Evolutionary conservation across 495 filamentous ascomycete species (phyloP).

Genomic region (Aeminium ludgeri): DNA sequence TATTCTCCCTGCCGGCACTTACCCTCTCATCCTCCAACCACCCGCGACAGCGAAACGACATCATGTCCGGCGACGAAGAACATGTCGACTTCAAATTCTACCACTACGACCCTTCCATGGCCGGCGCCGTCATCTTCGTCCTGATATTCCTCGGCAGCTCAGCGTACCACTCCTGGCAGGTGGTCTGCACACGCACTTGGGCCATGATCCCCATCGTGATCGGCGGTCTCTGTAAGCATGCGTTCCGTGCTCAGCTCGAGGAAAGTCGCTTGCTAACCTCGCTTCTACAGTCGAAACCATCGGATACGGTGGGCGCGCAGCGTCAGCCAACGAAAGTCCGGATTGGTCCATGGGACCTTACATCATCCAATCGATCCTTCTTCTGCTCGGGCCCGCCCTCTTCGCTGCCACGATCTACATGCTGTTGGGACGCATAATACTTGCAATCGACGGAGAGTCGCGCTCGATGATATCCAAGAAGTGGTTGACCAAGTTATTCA

Average conservation of each 20-base stretch:
- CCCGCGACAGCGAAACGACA: no score
- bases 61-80: no score
- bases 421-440: constrained; percentile 27
- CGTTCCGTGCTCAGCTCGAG: background rate
- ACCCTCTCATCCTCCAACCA: no score
- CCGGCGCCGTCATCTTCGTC: constrained; percentile 5
- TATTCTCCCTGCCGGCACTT: no score
- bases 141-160: constrained; percentile 6
- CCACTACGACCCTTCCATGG: constrained; percentile 10
- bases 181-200: constrained; percentile 1
- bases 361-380: constrained; percentile 16
- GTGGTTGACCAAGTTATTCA: constrained; percentile 31
- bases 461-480: constrained; percentile 23
- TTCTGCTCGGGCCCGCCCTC: constrained; percentile 30
- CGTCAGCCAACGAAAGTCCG: constrained; percentile 3
- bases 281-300: constrained; percentile 4
- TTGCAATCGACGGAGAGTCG: constrained; percentile 29
- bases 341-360: constrained; percentile 9
- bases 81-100: background rate
- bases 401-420: constrained; percentile 33
- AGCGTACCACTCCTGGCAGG: background rate
- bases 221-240: constrained; percentile 6
- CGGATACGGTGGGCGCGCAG: constrained; percentile 18
- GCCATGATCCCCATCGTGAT: constrained; percentile 9
- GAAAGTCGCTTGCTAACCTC: background rate